Evolutionary conservation across 208 protist genomes (phyloP).

Genomic region (Leishmania braziliensis): DNA sequence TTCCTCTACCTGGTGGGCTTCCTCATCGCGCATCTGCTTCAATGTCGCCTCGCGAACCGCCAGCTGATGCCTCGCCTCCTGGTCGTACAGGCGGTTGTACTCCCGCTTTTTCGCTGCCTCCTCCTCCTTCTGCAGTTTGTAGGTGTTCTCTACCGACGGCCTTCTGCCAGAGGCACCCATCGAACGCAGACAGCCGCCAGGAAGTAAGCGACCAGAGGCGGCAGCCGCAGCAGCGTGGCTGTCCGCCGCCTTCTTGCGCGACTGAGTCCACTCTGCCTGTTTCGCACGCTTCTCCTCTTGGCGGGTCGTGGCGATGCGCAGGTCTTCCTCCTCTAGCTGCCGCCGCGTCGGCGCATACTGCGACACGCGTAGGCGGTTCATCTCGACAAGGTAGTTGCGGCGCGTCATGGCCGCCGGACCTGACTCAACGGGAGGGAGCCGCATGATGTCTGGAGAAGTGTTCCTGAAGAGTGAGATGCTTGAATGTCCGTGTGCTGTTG

Average conservation of each 20-base stretch:
- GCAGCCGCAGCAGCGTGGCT: not conserved
- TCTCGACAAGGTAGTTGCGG: constrained; percentile 81
- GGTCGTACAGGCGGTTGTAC: constrained; percentile 64
- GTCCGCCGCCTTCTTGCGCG: constrained; percentile 16
- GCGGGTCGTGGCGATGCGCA: constrained; percentile 49
- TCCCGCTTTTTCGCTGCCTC: constrained; percentile 65
- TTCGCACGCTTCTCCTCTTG: constrained; percentile 47
- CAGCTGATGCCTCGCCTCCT: constrained; percentile 67
- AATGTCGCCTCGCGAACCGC: constrained; percentile 58
- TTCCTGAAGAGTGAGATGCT: not conserved
- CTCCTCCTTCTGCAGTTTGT: constrained; percentile 53
- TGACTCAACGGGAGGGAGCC: constrained; percentile 62
- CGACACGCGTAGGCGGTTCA: constrained; percentile 64
- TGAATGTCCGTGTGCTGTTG: not conserved
- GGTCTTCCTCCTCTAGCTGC: constrained; percentile 65
- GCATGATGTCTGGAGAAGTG: constrained; percentile 7
- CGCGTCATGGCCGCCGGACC: constrained; percentile 69
- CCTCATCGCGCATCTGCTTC: constrained; percentile 43
- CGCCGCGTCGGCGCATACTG: constrained; percentile 58
- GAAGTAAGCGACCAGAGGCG: constrained; percentile 45
- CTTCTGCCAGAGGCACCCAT: constrained; percentile 15
- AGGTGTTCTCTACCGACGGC: constrained; percentile 44
- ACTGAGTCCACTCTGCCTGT: constrained; percentile 48
- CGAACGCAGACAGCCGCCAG: constrained; percentile 60
- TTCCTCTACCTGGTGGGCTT: constrained; percentile 49